These are phyloP conservation scores for Cutaneotrichosporon sp. DNA, from an alignment of 1,284 basidiomycete species.

Conservation along the genomic window DNA sequence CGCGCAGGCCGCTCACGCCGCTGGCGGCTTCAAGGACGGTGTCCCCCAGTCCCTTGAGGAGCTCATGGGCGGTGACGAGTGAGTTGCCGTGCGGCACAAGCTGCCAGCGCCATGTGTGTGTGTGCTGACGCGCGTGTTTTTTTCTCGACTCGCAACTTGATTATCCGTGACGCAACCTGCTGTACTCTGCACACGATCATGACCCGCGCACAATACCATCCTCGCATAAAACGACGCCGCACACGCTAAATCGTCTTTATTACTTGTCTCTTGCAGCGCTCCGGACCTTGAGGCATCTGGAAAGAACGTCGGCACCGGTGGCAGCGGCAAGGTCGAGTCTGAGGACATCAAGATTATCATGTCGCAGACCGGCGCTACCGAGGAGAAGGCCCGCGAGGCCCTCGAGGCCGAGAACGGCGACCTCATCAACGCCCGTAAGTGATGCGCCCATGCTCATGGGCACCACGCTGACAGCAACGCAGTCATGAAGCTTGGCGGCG, in stretches of 20 bases:
- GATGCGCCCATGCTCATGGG: too few relatives aligned
- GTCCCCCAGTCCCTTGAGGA: conserved; percentile 56
- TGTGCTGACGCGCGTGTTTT: neutral
- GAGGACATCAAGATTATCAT: conserved; percentile 96
- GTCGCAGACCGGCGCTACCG: conserved; percentile 69
- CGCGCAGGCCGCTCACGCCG: conserved; percentile 44
- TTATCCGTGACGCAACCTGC: neutral
- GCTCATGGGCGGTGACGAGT: conserved; percentile 57
- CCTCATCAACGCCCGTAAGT: conserved; percentile 86
- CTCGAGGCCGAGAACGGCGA: conserved; percentile 85
- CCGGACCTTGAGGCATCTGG: conserved; percentile 63
- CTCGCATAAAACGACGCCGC: too few relatives aligned
- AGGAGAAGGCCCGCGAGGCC: conserved; percentile 82
- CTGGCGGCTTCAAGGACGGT: conserved; percentile 50
- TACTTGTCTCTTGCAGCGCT: conserved; percentile 44
- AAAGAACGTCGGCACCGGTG: conserved; percentile 40
- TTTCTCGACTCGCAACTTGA: neutral
- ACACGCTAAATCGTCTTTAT: neutral
- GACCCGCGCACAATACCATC: too few relatives aligned
- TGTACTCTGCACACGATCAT: too few relatives aligned
- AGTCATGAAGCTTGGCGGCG: conserved; percentile 19
- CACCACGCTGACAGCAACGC: neutral
- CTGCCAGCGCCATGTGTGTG: neutral
- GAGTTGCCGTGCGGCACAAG: conserved; percentile 18
- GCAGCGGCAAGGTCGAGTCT: conserved; percentile 66